Base-by-base conservation (phyloP, 306 rosid species). In the Medicago arabica region DNA sequence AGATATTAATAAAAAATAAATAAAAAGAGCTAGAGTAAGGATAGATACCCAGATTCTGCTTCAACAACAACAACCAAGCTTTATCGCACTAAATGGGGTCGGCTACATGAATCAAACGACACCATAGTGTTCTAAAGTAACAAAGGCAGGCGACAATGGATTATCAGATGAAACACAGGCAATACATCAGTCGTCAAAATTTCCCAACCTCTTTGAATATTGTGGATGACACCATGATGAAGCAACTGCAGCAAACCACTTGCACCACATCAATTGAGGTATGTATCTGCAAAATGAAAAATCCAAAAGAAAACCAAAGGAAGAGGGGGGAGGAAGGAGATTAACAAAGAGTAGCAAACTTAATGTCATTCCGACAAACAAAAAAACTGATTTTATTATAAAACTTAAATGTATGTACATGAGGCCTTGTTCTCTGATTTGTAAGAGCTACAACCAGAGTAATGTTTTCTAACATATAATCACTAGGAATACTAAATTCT, bases 361-460 rank as follows among this genome's bases (percentile, higher is more conserved):
- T 14, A 67, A 36, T 43, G 63, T 13, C 23, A 79, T 65, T 75
- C 75, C 83, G 63, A 91, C 63, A 73, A 88, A 83, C 66, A 75
- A 86, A 85, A 83, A 81, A 87, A 88, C 81, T 84, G 84, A 74
- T 87, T 89, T 94, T 92, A 88, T 90, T 95, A 73, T 85, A 85
- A 88, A 88, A 87, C 85, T 90, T 79, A 88, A 92, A 84, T 92
- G 93, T 90, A 95, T 92, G 90, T 95, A 95, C 98, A 95, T 58
- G 91, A 84, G 97, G 88, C 66, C 71, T 80, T 76, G 87, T 87
- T 88, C 89, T 88, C 93, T 82, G 93, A 87, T 82, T 83, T 77
- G 88, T 85, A 84, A 83, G 88, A 81, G 90, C 91, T 89, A 89
- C 96, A 87, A 85, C 87, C 91, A 90, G 88, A 85, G 76, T 75